Conservation (phyloP, 2,329 filamentous ascomycete genomes). For the Cyphellophora europaea region DNA sequence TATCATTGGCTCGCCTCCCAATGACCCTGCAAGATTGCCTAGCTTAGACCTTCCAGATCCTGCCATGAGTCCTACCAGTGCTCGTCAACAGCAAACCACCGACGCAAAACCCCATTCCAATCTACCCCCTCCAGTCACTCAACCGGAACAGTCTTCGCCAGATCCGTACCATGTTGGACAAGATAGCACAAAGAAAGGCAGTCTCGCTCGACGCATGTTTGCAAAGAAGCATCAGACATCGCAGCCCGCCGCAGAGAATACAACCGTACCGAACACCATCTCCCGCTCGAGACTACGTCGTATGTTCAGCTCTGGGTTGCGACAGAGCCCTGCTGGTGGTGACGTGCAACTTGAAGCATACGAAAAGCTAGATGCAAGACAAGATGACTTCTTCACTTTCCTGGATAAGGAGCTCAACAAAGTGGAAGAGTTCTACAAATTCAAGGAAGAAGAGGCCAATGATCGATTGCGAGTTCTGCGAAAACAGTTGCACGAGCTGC, state of each 20-base stretch:
- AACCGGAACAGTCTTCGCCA: background rate
- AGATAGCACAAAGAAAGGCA: constrained; percentile 6
- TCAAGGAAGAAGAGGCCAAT: constrained; percentile 79
- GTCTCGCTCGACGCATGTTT: constrained; percentile 11
- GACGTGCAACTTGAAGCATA: constrained; percentile 47
- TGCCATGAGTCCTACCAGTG: constrained; percentile 39
- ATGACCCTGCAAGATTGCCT: constrained; percentile 29
- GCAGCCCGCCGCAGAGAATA: too few species aligned
- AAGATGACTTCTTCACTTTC: constrained; percentile 81
- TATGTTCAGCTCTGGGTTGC: constrained; percentile 23
- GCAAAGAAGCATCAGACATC: constrained; percentile 3
- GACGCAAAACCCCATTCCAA: too few species aligned
- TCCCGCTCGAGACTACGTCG: constrained; percentile 29
- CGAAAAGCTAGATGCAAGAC: constrained; percentile 59
- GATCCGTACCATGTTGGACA: constrained; percentile 14
- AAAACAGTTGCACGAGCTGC: constrained; percentile 87
- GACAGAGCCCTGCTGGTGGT: constrained; percentile 29
- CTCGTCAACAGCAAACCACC: too few species aligned
- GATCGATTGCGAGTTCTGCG: constrained; percentile 61
- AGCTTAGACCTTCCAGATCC: constrained; percentile 54
- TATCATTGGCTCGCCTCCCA: constrained; percentile 45
- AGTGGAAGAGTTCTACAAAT: constrained; percentile 79
- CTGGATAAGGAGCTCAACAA: constrained; percentile 80
- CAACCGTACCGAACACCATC: constrained; percentile 10
- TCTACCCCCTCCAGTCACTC: background rate